These are phyloP conservation scores for Sarocladium strictum DNA, from an alignment of 2,329 filamentous ascomycete genomes.

Conservation along the genomic window DNA sequence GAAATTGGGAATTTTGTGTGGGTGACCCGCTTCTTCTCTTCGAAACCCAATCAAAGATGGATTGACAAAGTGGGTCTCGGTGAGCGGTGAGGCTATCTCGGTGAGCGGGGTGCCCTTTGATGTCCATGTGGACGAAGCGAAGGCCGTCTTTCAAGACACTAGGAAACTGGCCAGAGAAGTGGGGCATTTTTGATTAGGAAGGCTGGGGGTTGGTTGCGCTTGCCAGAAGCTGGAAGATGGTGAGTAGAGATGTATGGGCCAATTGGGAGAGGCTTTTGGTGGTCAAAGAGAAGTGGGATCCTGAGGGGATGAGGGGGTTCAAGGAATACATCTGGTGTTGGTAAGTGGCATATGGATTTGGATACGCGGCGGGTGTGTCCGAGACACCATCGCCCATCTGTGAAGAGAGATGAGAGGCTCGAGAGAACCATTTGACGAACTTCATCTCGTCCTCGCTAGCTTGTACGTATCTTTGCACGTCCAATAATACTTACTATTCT, in stretches of 20 bases:
- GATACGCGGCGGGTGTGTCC: not conserved
- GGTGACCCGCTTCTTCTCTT: not conserved
- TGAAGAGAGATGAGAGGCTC: not conserved
- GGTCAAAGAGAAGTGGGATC: constrained; percentile 45
- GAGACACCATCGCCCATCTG: not conserved
- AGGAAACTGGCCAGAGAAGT: too few species aligned
- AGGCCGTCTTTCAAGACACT: too few species aligned
- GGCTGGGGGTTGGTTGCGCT: too few species aligned
- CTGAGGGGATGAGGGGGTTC: constrained; percentile 37
- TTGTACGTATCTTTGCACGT: too few species aligned
- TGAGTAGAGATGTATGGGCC: constrained; percentile 40
- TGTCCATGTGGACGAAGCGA: too few species aligned
- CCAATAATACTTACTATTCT: too few species aligned
- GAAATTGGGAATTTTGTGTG: not conserved
- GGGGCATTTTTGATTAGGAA: too few species aligned
- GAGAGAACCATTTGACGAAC: not conserved
- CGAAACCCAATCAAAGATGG: not conserved
- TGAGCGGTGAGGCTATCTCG: constrained; percentile 17
- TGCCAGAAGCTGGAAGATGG: constrained; percentile 23
- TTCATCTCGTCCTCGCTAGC: too few species aligned
- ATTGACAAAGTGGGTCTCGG: not conserved
- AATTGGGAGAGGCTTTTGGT: constrained; percentile 32
- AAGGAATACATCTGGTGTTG: not conserved
- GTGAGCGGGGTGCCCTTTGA: constrained; percentile 24
- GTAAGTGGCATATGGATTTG: constrained; percentile 1